Base-by-base conservation (phyloP, 495 filamentous ascomycete species). In the Hyaloscypha variabilis region DNA sequence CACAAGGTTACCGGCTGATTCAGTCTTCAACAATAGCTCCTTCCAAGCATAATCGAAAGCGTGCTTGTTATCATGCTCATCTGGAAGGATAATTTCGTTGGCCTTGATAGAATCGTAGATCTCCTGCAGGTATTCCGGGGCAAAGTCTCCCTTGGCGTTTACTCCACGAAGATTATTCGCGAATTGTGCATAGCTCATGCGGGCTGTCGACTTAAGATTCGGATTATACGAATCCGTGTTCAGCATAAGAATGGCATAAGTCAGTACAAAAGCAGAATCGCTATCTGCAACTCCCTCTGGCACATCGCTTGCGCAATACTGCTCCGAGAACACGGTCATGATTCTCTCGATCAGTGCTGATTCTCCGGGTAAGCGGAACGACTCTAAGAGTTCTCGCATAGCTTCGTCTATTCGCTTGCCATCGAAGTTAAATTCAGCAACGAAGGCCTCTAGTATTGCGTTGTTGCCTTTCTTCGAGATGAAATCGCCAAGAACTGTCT, bases 1-100 rank as follows among this genome's bases (percentile, higher is more conserved):
- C 2, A 88, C 78, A 61, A 97, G 77, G 55, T 91, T 85, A 24
- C 89, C 86, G 23, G 90, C 84, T 6, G 87, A 87, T 66, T 91
- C 88, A 0, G 92, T 88, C 77, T 98, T 98, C 65, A 95, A 75
- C 52, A 97, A 79, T 17, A 99, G 81, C 75, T 98, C 95, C 73
- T 91, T 92, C 95, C 95, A 99, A 2, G 94, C 93, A 75, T 96
- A 94, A 73, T 98, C 95, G 70, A 97, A 99, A 2, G 93, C 93
- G 75, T 96, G 89, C 73, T 91, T 89, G 73, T 97, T 97, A 71
- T 98, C 92, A 74, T 98, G 95, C 75, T 99, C 95, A 63, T 97
- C 94, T 0, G 95, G 95, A 23, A 99, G 80, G 62, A 99, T 97
- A 62, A 99, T 99, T 76, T 99, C 95, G 59, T 92, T 89, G 2